These are phyloP conservation scores for Rachicladosporium sp. DNA, from an alignment of 2,329 filamentous ascomycete genomes.

Conservation along the genomic window DNA sequence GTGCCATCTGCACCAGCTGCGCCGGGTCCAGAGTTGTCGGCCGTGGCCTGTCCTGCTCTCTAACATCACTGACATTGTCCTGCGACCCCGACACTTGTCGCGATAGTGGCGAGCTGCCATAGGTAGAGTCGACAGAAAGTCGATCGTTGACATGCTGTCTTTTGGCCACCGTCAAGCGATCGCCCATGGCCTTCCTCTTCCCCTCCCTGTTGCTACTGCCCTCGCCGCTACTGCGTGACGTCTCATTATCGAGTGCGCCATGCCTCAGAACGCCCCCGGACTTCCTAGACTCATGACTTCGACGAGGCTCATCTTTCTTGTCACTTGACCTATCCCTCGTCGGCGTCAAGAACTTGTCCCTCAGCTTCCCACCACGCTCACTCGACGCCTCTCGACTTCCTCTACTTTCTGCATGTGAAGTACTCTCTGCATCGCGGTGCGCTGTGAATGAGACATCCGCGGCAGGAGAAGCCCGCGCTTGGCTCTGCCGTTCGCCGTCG, in stretches of 20 bases:
- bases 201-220: constrained; percentile 1
- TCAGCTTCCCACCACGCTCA: constrained; percentile 3
- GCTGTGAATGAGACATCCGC: constrained; percentile 16
- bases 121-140: constrained; percentile 16
- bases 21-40: constrained; percentile 60
- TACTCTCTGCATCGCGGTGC: constrained; percentile 13
- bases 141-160: constrained; percentile 6
- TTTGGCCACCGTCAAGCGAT: constrained; percentile 10
- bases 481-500: too few relatives aligned
- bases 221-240: too few relatives aligned
- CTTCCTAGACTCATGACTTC: too few relatives aligned
- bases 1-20: constrained; percentile 84
- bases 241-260: too few relatives aligned
- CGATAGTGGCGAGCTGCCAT: constrained; percentile 17
- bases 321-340: background rate
- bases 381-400: constrained; percentile 7
- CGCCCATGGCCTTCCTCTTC: constrained; percentile 12
- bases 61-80: too few relatives aligned
- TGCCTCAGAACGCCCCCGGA: too few relatives aligned
- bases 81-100: constrained; percentile 10
- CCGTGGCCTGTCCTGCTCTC: background rate
- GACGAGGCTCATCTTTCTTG: too few relatives aligned
- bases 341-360: constrained; percentile 6
- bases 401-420: constrained; percentile 16
- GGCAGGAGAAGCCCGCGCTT: constrained; percentile 6